These are phyloP conservation scores for Globisporangium uncinulatum DNA, from an alignment of 352 stramenopile species.

Conservation along the genomic window DNA sequence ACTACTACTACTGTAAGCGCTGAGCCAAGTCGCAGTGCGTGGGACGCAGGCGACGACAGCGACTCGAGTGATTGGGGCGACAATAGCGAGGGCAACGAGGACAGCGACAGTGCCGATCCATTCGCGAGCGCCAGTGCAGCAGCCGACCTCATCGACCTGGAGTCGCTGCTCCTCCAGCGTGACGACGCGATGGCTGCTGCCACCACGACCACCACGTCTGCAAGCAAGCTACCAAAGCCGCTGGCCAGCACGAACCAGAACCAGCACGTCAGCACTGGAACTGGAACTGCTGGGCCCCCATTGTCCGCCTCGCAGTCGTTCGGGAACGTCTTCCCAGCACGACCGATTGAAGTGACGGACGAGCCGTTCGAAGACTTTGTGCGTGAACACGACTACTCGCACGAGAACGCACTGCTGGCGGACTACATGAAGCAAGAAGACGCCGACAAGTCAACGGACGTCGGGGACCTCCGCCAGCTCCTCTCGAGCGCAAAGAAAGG, in stretches of 20 bases:
- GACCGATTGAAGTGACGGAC: constrained; percentile 69
- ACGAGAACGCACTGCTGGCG: constrained; percentile 70
- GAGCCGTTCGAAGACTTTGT: constrained; percentile 71
- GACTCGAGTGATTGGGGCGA: constrained; percentile 77
- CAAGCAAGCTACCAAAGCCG: constrained; percentile 1
- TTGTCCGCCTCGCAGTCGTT: not conserved
- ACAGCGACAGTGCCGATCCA: not conserved
- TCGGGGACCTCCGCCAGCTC: constrained; percentile 49
- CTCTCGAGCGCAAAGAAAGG: constrained; percentile 53
- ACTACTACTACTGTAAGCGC: not conserved
- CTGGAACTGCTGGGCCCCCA: no score
- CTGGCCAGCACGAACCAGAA: not conserved
- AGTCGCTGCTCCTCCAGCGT: constrained; percentile 59
- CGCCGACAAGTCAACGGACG: constrained; percentile 67
- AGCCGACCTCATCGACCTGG: constrained; percentile 41
- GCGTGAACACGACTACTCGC: constrained; percentile 52
- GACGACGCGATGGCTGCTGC: constrained; percentile 53
- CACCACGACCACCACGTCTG: constrained; percentile 9
- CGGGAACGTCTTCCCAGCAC: constrained; percentile 31
- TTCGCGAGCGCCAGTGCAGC: constrained; percentile 11
- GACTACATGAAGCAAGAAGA: constrained; percentile 80
- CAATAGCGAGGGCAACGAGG: constrained; percentile 31
- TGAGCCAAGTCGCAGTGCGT: constrained; percentile 14
- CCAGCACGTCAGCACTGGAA: no score
- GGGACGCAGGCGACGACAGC: constrained; percentile 22